Conservation (phyloP, 805 yeast genomes). For the Starmerella roubikii region DNA sequence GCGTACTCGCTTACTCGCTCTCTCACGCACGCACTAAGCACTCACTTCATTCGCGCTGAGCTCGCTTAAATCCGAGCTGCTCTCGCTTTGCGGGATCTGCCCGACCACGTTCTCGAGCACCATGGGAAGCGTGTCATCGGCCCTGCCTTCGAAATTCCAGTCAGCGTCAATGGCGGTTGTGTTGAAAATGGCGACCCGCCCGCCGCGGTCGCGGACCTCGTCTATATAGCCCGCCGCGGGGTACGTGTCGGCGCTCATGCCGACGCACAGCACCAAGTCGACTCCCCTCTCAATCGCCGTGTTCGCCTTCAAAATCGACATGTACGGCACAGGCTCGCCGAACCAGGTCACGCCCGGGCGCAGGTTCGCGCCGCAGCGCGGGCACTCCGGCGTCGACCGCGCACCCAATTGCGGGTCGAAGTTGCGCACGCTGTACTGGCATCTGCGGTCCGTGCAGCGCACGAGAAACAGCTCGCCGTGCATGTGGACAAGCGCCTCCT, state of each 20-base stretch:
- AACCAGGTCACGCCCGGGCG: constrained; percentile 93
- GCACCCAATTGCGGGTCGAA: constrained; percentile 28
- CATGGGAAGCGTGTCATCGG: constrained; percentile 52
- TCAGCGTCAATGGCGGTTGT: constrained; percentile 28
- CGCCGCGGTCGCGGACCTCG: constrained; percentile 56
- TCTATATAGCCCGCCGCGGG: constrained; percentile 90
- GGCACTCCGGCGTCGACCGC: constrained; percentile 58
- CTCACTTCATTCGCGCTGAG: too few species aligned
- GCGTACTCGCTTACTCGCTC: too few species aligned
- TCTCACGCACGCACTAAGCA: too few species aligned
- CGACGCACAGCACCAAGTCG: constrained; percentile 69
- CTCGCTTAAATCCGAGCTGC: constrained; percentile 7
- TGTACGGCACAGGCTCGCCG: constrained; percentile 72
- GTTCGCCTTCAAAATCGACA: constrained; percentile 52
- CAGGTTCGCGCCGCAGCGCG: constrained; percentile 49
- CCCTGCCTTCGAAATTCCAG: constrained; percentile 54
- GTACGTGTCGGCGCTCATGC: constrained; percentile 76
- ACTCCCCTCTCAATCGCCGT: constrained; percentile 47
- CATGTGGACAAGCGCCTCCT: constrained; percentile 43
- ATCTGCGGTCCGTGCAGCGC: constrained; percentile 61
- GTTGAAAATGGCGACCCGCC: constrained; percentile 73
- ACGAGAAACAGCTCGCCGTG: constrained; percentile 70
- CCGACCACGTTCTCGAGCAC: constrained; percentile 39
- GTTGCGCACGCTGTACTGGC: constrained; percentile 39
- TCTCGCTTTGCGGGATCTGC: neutral